These are phyloP conservation scores for Curvularia spicifera DNA, from an alignment of 2,329 filamentous ascomycete genomes.

Conservation along the genomic window DNA sequence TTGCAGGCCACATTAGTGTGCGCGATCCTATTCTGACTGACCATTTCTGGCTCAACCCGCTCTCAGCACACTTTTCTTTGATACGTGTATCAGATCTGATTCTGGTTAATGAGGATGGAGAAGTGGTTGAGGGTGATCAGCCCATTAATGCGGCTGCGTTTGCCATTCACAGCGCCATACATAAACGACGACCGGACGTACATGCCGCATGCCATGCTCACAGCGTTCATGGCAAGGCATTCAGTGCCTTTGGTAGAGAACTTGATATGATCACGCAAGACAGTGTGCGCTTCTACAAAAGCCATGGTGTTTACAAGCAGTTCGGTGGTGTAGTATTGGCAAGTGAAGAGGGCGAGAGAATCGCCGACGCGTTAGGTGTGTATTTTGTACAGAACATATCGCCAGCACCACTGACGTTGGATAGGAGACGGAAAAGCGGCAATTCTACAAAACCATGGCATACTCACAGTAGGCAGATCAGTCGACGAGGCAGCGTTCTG, in stretches of 20 bases:
- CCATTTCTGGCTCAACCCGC: conserved; percentile 53
- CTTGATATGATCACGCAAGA: conserved; percentile 59
- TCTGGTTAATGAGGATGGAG: conserved; percentile 53
- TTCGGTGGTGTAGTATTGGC: conserved; percentile 53
- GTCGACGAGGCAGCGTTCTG: conserved; percentile 56
- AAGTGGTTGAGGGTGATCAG: conserved; percentile 50
- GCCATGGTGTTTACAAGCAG: conserved; percentile 51
- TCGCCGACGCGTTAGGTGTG: conserved; percentile 47
- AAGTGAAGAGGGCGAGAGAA: conserved; percentile 54
- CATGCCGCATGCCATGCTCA: conserved; percentile 56
- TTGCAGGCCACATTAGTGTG: conserved; percentile 56
- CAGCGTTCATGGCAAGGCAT: conserved; percentile 56
- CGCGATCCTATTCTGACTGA: conserved; percentile 45
- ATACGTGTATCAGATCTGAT: conserved; percentile 53
- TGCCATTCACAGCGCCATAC: conserved; percentile 55
- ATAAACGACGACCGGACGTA: conserved; percentile 47
- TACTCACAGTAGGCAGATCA: conserved; percentile 48
- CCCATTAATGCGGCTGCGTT: conserved; percentile 57
- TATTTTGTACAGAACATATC: neutral
- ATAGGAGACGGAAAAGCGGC: conserved; percentile 44
- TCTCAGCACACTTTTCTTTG: conserved; percentile 54
- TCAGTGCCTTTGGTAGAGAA: conserved; percentile 54
- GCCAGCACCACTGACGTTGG: neutral
- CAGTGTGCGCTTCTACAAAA: conserved; percentile 51
- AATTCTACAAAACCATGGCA: conserved; percentile 51